Base-by-base conservation (phyloP, 78 protist genomes). In the Cavenderia fasciculata region DNA sequence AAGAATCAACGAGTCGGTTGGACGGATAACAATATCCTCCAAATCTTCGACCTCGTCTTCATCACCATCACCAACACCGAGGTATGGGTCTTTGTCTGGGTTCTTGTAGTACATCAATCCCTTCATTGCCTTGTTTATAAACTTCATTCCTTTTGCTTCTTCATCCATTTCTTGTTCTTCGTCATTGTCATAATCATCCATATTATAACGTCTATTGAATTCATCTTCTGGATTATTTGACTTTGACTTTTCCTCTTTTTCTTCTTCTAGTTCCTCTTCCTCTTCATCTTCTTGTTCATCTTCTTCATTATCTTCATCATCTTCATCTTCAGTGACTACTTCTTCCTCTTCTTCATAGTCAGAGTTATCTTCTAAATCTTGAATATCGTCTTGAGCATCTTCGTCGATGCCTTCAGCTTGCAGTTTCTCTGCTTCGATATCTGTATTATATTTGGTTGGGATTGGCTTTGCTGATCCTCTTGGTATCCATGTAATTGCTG, bases 11-110 rank as follows among this genome's bases (percentile, higher is more conserved):
- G 79, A 31, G 38, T 95, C 97, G 16, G 72, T 88, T 29, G 84
- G 87, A 33, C 85, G 36, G 65, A 94, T 82, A 21, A 71, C 16
- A 21, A 77, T 27, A 51, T 94, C 96, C 10, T 94, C 96, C 11
- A 78, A 19, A 44, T 95, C 97, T 23, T 75, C 88, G 10, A 44
- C 19, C n/a, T n/a, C n/a, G n/a, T n/a, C n/a, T 3, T 36, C 46
- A 14, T 73, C 86, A 12, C 72, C 86, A 1, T 82, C 87, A 16
- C 51, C 29, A 21, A 72, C 70, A 4, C 41, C 40, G 12, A 85
- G 41, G 12, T 71, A 38, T 57, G 93, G 93, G 49, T 61, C 86
- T 8, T 52, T 33, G 23, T 56, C 70, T 46, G 79, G 25, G 29
- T 49, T 56, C 49, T 61, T 72, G 36, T 72, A 73, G 59, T 44